phyloP scores from a whole-genome alignment of 2,329 filamentous ascomycete species.

The Hypoxylon sp. region DNA sequence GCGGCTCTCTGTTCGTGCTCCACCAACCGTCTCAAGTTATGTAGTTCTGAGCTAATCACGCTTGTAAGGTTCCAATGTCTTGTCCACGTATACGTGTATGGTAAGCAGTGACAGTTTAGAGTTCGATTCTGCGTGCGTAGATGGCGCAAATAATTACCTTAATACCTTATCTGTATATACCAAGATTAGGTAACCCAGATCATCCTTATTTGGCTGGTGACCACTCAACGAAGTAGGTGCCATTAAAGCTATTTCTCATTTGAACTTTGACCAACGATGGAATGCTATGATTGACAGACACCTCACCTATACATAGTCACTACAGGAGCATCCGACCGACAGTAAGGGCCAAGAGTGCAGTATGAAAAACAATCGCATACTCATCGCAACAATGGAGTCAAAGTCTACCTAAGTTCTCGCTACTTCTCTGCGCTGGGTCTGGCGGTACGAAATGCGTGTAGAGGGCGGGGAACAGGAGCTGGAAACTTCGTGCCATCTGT shows the following conservation, averaged over 20 bases:
- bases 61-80: background rate
- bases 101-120: slow-evolving; percentile 8
- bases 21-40: slow-evolving; percentile 7
- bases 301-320: slow-evolving; percentile 16
- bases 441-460: background rate
- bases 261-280: background rate
- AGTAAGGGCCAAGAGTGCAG: slow-evolving; percentile 3
- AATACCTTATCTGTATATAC: background rate
- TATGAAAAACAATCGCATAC: background rate
- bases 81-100: background rate
- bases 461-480: slow-evolving; percentile 15
- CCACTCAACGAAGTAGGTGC: background rate
- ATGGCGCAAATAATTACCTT: slow-evolving; percentile 16
- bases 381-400: background rate
- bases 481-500: slow-evolving; percentile 11
- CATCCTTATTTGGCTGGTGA: background rate
- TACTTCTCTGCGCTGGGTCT: slow-evolving; percentile 4
- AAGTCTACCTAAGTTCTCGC: background rate
- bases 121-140: background rate
- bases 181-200: background rate
- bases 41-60: background rate
- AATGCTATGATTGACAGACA: slow-evolving; percentile 2
- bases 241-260: background rate
- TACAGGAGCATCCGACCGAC: background rate
- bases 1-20: slow-evolving; percentile 30